Evolutionary conservation across 1,284 basidiomycete species (phyloP).

Genomic region (Ustilago nuda): DNA sequence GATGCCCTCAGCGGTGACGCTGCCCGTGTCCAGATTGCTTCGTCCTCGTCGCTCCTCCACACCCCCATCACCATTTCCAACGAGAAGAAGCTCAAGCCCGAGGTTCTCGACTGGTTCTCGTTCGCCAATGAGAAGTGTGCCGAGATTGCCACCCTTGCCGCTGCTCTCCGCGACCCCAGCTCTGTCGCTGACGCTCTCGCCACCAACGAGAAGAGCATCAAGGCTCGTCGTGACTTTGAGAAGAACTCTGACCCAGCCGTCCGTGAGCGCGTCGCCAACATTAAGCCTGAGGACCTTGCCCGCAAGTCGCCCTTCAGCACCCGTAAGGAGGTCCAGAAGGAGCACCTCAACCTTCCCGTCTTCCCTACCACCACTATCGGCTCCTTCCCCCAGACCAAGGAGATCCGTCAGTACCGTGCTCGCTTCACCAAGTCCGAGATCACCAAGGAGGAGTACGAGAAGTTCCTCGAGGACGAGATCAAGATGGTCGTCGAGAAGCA

Average conservation of each 20-base stretch:
- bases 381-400: conserved; percentile 96
- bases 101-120: conserved; percentile 98
- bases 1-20: conserved; percentile 59
- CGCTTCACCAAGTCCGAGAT: conserved; percentile 87
- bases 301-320: conserved; percentile 90
- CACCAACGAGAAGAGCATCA: conserved; percentile 87
- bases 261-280: conserved; percentile 91
- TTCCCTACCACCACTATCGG: conserved; percentile 99
- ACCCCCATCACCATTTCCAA: conserved; percentile 94
- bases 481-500: conserved; percentile 94
- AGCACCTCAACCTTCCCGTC: conserved; percentile 89
- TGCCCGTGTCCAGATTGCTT: conserved; percentile 86
- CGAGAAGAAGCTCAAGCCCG: conserved; percentile 88
- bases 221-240: conserved; percentile 96
- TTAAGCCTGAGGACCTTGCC: conserved; percentile 87
- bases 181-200: conserved; percentile 58
- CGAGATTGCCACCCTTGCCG: conserved; percentile 88
- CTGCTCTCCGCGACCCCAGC: conserved; percentile 60
- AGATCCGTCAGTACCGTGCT: conserved; percentile 75
- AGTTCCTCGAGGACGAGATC: conserved; percentile 99
- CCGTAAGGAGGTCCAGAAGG: conserved; percentile 89
- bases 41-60: conserved; percentile 97
- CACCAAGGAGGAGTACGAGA: conserved; percentile 88
- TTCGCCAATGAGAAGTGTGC: conserved; percentile 96
- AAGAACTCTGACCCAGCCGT: conserved; percentile 92